A percentile compares a stretch with the other conserved stretches of the same genome.
Conservation (phyloP, 768 basidiomycete genomes). For the Chalciporus pseudorubinellus region DNA sequence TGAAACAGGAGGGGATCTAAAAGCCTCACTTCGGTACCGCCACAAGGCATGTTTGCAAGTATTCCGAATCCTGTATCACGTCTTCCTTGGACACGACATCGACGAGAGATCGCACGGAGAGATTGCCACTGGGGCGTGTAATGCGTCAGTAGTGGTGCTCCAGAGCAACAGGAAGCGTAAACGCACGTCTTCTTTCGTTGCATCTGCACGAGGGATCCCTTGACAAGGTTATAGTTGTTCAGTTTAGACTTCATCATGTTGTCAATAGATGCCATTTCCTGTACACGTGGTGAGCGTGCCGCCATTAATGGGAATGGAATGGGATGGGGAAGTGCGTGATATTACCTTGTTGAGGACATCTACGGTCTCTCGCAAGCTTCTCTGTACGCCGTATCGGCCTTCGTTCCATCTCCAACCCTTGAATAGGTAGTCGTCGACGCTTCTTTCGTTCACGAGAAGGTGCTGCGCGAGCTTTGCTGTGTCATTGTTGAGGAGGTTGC, state of each 20-base stretch:
- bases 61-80: constrained; percentile 87
- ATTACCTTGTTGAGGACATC: constrained; percentile 82
- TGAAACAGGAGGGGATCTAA: constrained; percentile 5
- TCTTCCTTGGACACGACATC: constrained; percentile 83
- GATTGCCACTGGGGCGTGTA: constrained; percentile 67
- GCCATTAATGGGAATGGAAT: constrained; percentile 18
- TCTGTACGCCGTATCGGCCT: constrained; percentile 82
- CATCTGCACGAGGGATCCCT: constrained; percentile 87
- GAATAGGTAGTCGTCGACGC: constrained; percentile 78
- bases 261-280: constrained; percentile 94
- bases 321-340: constrained; percentile 14
- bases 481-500: constrained; percentile 88
- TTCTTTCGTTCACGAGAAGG: constrained; percentile 74
- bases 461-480: constrained; percentile 72
- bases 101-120: constrained; percentile 84
- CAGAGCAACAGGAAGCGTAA: constrained; percentile 1
- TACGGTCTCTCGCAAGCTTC: constrained; percentile 77
- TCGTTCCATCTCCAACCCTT: constrained; percentile 91
- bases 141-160: constrained; percentile 5
- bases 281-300: constrained; percentile 24
- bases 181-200: constrained; percentile 90
- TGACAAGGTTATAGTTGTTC: constrained; percentile 89
- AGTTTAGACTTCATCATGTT: constrained; percentile 90
- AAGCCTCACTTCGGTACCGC: constrained; percentile 85
- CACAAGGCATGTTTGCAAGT: constrained; percentile 87